Percentiles rank a stretch among this genome's conserved stretches.
These are phyloP conservation scores for Cercospora beticola DNA, from an alignment of 2,329 filamentous ascomycete genomes.

Conservation along the genomic window DNA sequence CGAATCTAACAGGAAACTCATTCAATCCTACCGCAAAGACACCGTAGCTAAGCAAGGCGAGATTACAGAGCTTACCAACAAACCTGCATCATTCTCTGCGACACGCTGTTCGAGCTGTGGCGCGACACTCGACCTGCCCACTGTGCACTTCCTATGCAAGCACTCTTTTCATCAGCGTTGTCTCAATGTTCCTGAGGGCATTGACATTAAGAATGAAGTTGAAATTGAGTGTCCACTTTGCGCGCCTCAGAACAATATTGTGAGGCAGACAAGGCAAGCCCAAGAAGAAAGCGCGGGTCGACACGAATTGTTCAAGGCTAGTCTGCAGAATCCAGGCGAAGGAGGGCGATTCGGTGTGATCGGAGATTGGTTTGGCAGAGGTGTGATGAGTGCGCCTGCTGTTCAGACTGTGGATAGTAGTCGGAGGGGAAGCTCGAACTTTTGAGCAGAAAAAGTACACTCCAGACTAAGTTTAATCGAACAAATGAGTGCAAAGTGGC, in stretches of 20 bases:
- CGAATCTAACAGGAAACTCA: slow-evolving; percentile 72
- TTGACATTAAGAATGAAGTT: slow-evolving; percentile 54
- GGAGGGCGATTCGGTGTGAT: slow-evolving; percentile 82
- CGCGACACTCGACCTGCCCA: slow-evolving; percentile 76
- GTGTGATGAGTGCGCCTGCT: slow-evolving; percentile 68
- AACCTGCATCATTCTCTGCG: slow-evolving; percentile 86
- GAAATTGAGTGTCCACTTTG: slow-evolving; percentile 83
- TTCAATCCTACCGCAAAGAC: slow-evolving; percentile 78
- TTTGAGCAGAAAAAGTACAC: not conserved
- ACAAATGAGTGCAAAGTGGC: not conserved
- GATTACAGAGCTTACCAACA: slow-evolving; percentile 71
- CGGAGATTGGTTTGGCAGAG: slow-evolving; percentile 90
- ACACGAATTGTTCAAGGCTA: slow-evolving; percentile 85
- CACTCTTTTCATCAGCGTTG: slow-evolving; percentile 95
- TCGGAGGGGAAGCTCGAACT: not conserved
- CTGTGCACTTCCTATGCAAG: slow-evolving; percentile 94
- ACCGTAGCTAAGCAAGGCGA: slow-evolving; percentile 78
- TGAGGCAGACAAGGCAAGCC: slow-evolving; percentile 78
- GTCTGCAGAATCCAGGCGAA: slow-evolving; percentile 67
- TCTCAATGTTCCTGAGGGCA: slow-evolving; percentile 57
- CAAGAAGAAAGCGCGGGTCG: slow-evolving; percentile 84
- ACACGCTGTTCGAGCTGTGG: slow-evolving; percentile 84
- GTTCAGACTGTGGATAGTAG: slow-evolving; percentile 1
- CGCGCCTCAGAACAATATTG: slow-evolving; percentile 78
- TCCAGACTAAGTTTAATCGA: not conserved